These are phyloP conservation scores for Syzygium malaccense DNA, from an alignment of 441 rosid genomes.

Conservation along the genomic window DNA sequence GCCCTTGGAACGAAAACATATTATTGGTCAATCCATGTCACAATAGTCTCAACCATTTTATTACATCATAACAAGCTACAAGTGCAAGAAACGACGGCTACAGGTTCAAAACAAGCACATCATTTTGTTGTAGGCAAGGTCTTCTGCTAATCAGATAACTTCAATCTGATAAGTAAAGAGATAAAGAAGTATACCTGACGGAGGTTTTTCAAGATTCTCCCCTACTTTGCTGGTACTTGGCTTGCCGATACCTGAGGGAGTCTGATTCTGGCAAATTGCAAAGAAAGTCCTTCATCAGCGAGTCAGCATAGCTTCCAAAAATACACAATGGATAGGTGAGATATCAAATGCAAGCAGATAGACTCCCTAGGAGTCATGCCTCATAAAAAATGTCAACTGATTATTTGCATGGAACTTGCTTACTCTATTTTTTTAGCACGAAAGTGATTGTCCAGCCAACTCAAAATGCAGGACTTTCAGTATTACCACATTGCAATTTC, in stretches of 20 bases:
- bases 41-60: not conserved
- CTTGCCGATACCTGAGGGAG: conserved; percentile 44
- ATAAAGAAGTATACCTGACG: conserved; percentile 29
- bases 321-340: not conserved
- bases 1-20: not conserved
- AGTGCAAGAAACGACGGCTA: not conserved
- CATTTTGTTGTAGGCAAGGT: not conserved
- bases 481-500: not conserved
- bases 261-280: conserved; percentile 37
- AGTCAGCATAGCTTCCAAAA: not conserved
- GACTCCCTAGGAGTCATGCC: not conserved
- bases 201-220: conserved; percentile 33
- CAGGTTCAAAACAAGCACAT: not conserved
- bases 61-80: not conserved
- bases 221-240: conserved; percentile 37
- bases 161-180: not conserved
- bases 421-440: not conserved
- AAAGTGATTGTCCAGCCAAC: not conserved
- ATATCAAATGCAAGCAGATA: not conserved
- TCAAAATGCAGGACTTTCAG: not conserved
- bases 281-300: not conserved
- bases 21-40: not conserved
- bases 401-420: not conserved
- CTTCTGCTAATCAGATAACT: not conserved
- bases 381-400: not conserved